Evolutionary conservation across 2,329 filamentous ascomycete species (phyloP).

Genomic region (Fusarium siculi): DNA sequence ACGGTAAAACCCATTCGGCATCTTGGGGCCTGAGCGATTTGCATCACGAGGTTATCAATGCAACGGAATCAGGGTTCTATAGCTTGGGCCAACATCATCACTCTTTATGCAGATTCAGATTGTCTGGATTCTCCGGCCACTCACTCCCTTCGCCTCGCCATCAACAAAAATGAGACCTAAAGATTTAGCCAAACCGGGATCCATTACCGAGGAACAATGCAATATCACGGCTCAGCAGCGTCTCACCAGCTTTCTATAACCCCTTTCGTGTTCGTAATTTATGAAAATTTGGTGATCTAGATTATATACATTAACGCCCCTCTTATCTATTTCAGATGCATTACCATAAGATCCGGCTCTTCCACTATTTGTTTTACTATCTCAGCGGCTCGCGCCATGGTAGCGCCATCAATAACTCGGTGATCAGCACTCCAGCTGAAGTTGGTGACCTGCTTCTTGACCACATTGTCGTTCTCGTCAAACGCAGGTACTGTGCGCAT

Average conservation of each 20-base stretch:
- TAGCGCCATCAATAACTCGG: constrained; percentile 92
- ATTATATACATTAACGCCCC: constrained; percentile 13
- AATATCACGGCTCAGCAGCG: constrained; percentile 1
- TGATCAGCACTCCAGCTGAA: constrained; percentile 98
- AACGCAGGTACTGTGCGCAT: constrained; percentile 86
- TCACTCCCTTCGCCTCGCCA: not conserved
- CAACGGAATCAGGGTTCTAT: constrained; percentile 5
- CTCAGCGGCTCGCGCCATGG: constrained; percentile 90
- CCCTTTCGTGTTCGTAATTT: not conserved
- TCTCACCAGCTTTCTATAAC: not conserved
- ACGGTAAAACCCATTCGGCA: constrained; percentile 19
- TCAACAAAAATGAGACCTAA: not conserved
- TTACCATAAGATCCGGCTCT: constrained; percentile 86
- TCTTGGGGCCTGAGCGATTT: constrained; percentile 7
- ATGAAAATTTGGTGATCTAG: constrained; percentile 1
- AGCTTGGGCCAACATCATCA: not conserved
- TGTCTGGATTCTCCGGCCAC: not conserved
- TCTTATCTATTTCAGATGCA: constrained; percentile 74
- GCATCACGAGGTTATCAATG: constrained; percentile 19
- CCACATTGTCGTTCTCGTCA: constrained; percentile 66
- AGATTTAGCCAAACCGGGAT: not conserved
- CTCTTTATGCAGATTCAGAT: not conserved
- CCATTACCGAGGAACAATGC: not conserved
- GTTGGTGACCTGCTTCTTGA: constrained; percentile 83
- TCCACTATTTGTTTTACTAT: constrained; percentile 82